Evolutionary conservation across 2,329 filamentous ascomycete genomes (phyloP).

Genomic region (Exophiala phaeomuriformis): DNA sequence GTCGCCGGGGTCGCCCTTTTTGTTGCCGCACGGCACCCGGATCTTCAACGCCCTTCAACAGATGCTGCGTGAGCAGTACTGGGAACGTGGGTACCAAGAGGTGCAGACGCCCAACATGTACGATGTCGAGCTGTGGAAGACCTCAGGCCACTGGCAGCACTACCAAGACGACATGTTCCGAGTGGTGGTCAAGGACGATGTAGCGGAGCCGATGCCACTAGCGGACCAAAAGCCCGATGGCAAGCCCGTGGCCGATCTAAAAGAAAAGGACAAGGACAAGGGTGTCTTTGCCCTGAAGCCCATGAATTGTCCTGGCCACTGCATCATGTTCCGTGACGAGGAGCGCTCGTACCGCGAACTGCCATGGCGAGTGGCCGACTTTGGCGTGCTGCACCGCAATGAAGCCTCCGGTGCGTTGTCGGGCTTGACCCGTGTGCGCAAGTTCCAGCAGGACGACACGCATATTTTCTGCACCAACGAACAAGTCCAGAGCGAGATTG

Average conservation of each 20-base stretch:
- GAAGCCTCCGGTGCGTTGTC: conserved; percentile 87
- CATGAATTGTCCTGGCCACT: conserved; percentile 98
- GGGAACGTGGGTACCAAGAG: conserved; percentile 87
- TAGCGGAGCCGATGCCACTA: conserved; percentile 23
- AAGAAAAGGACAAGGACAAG: conserved; percentile 58
- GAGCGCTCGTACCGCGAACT: conserved; percentile 83
- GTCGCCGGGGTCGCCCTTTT: conserved; percentile 90
- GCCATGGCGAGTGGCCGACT: conserved; percentile 88
- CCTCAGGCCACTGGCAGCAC: conserved; percentile 86
- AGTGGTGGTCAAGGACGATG: conserved; percentile 48
- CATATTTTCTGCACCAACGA: conserved; percentile 91
- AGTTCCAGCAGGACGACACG: conserved; percentile 93
- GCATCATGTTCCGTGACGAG: conserved; percentile 69
- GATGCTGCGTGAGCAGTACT: conserved; percentile 80
- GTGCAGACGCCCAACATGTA: conserved; percentile 96
- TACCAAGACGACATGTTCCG: conserved; percentile 95
- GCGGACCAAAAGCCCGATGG: conserved; percentile 24
- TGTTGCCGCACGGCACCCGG: conserved; percentile 82
- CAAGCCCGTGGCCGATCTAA: conserved; percentile 31
- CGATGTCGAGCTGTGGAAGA: conserved; percentile 88
- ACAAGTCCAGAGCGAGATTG: conserved; percentile 68
- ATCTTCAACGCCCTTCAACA: conserved; percentile 85
- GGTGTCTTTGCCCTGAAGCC: conserved; percentile 81
- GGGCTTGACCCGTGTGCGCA: conserved; percentile 82
- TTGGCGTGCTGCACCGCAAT: conserved; percentile 90